Evolutionary conservation across 768 basidiomycete species (phyloP).

Genomic region (Psilocybe cyanescens): DNA sequence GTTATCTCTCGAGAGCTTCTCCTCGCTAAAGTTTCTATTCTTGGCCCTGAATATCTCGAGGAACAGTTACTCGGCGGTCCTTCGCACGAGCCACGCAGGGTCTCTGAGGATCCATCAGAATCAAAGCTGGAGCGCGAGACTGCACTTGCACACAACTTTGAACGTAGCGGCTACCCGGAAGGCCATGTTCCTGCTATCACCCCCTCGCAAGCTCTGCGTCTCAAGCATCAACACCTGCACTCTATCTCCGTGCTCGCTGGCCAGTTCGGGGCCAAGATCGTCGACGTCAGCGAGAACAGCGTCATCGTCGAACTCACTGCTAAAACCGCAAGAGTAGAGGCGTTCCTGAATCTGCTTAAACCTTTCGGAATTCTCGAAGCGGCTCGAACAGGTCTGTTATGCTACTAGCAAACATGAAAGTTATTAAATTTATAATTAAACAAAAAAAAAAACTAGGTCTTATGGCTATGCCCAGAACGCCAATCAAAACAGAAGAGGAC

Average conservation of each 20-base stretch:
- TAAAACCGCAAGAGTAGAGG: constrained; percentile 90
- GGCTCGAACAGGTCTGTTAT: constrained; percentile 81
- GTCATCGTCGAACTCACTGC: constrained; percentile 95
- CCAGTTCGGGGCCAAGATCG: constrained; percentile 92
- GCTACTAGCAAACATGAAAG: neutral
- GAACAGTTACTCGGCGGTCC: constrained; percentile 88
- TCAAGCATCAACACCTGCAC: constrained; percentile 87
- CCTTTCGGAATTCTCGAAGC: constrained; percentile 97
- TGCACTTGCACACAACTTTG: constrained; percentile 77
- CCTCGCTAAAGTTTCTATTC: constrained; percentile 94
- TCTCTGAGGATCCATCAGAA: constrained; percentile 27
- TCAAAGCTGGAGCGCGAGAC: constrained; percentile 74
- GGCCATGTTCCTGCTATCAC: constrained; percentile 49
- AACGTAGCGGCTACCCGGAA: constrained; percentile 54
- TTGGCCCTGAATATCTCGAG: constrained; percentile 96
- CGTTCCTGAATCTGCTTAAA: constrained; percentile 88
- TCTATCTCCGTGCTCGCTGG: constrained; percentile 83
- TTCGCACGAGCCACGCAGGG: constrained; percentile 72
- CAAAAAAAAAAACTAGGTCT: constrained; percentile 56
- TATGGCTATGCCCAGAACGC: constrained; percentile 99
- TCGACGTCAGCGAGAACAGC: constrained; percentile 93
- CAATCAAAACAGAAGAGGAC: constrained; percentile 70
- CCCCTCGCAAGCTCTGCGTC: constrained; percentile 84
- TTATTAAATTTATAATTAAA: constrained; percentile 2
- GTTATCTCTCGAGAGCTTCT: constrained; percentile 93